A percentile compares a stretch with the other conserved stretches of the same genome.
phyloP scores from a whole-genome alignment of 2,329 filamentous ascomycete genomes.

The Fusarium miscanthi region DNA sequence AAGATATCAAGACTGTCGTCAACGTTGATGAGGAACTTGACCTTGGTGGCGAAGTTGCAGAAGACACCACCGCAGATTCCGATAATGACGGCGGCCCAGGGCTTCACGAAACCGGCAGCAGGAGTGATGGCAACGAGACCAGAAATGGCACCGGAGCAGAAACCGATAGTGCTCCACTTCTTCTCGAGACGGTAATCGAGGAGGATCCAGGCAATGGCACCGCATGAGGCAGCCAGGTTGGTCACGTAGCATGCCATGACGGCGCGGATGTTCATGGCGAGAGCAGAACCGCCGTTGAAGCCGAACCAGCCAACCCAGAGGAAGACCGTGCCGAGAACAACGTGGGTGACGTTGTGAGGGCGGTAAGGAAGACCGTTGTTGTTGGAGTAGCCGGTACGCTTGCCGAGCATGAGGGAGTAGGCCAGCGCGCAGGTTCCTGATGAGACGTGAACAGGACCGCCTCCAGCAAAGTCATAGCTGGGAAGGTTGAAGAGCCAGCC shows the following conservation, averaged over 20 bases:
- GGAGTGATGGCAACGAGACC: slow-evolving; percentile 90
- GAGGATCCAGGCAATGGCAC: slow-evolving; percentile 84
- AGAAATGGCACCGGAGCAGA: slow-evolving; percentile 90
- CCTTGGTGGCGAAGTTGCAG: slow-evolving; percentile 89
- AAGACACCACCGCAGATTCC: slow-evolving; percentile 70
- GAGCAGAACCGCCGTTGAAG: slow-evolving; percentile 89
- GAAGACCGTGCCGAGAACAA: slow-evolving; percentile 78
- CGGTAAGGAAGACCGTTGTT: slow-evolving; percentile 72
- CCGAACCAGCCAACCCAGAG: slow-evolving; percentile 98
- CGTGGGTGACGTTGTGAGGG: slow-evolving; percentile 79
- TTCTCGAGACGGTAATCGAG: slow-evolving; percentile 91
- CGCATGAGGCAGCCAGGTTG: slow-evolving; percentile 85
- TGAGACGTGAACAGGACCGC: slow-evolving; percentile 79
- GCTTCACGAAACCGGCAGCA: slow-evolving; percentile 82
- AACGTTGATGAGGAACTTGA: slow-evolving; percentile 78
- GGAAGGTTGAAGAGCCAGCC: slow-evolving; percentile 78
- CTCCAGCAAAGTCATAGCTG: slow-evolving; percentile 79
- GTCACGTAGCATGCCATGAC: slow-evolving; percentile 92
- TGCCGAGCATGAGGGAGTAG: slow-evolving; percentile 79
- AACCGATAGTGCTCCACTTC: slow-evolving; percentile 94
- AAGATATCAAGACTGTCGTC: slow-evolving; percentile 93
- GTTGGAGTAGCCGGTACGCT: slow-evolving; percentile 71
- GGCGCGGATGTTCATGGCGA: slow-evolving; percentile 85
- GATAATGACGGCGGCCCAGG: slow-evolving; percentile 68
- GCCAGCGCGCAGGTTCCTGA: slow-evolving; percentile 78